Conservation (phyloP, 345 rosid genomes). For the Brassica incana region DNA sequence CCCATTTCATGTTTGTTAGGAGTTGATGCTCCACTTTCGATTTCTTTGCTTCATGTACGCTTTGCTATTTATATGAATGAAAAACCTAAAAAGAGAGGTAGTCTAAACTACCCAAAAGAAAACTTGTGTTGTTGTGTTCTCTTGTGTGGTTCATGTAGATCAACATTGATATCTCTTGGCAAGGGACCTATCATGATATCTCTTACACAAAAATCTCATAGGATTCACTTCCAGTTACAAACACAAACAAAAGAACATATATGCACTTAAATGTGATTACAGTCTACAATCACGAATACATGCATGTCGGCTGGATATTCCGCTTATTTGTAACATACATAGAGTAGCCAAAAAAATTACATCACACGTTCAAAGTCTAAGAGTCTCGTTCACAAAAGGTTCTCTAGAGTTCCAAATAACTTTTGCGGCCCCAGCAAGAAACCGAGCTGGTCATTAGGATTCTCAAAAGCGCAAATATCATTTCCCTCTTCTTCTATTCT, state of each 20-base stretch:
- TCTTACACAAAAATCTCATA: not conserved
- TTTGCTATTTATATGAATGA: no score
- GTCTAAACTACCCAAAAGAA: no score
- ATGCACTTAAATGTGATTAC: constrained; percentile 8
- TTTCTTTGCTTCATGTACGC: no score
- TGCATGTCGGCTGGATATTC: not conserved
- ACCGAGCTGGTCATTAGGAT: constrained; percentile 2
- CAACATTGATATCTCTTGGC: no score
- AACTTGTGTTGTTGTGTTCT: no score
- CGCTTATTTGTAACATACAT: constrained; percentile 1
- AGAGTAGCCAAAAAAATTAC: not conserved
- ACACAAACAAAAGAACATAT: not conserved
- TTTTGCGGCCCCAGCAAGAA: not conserved
- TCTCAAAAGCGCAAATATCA: not conserved
- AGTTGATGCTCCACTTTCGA: no score
- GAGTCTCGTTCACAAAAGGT: not conserved
- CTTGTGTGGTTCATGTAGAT: no score
- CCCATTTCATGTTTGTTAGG: no score
- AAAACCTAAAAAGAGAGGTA: no score
- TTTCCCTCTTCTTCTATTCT: constrained; percentile 24
- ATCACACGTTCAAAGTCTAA: not conserved
- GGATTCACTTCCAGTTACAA: not conserved
- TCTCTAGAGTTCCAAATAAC: not conserved
- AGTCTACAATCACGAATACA: not conserved
- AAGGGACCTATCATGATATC: no score